Evolutionary conservation across 2,329 filamentous ascomycete genomes (phyloP).

Genomic region (Emydomyces testavorans): DNA sequence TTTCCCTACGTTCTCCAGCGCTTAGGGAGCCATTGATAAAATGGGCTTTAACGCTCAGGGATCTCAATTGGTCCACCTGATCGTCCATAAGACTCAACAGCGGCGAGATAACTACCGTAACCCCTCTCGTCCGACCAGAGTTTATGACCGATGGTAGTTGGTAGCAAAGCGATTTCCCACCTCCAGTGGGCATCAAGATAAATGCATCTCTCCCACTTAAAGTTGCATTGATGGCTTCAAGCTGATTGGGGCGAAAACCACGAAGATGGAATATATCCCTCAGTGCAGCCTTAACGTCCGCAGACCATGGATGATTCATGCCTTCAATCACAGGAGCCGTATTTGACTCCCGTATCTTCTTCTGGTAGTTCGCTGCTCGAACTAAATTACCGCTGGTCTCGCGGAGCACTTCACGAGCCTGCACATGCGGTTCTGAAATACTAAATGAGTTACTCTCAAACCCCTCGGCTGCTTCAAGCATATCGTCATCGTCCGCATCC

Average conservation of each 20-base stretch:
- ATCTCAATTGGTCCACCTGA: constrained; percentile 72
- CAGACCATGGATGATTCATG: constrained; percentile 58
- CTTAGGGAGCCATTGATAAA: constrained; percentile 69
- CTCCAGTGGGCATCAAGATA: constrained; percentile 93
- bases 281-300: constrained; percentile 68
- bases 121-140: constrained; percentile 67
- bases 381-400: constrained; percentile 33
- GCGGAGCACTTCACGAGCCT: constrained; percentile 29
- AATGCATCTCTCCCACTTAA: constrained; percentile 80
- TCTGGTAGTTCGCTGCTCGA: constrained; percentile 22
- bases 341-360: constrained; percentile 18
- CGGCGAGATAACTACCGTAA: constrained; percentile 92
- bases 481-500: constrained; percentile 36
- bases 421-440: background rate
- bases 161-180: constrained; percentile 93
- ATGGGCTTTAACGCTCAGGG: constrained; percentile 64
- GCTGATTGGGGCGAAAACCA: constrained; percentile 80
- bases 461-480: constrained; percentile 34
- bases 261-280: constrained; percentile 73
- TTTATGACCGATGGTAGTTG: constrained; percentile 79
- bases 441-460: constrained; percentile 23
- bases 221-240: constrained; percentile 93
- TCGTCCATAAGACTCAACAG: constrained; percentile 94
- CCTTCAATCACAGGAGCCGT: background rate
- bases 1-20: constrained; percentile 49